Evolutionary conservation across 805 yeast species (phyloP).

Genomic region (Phaffomyces antillensis): DNA sequence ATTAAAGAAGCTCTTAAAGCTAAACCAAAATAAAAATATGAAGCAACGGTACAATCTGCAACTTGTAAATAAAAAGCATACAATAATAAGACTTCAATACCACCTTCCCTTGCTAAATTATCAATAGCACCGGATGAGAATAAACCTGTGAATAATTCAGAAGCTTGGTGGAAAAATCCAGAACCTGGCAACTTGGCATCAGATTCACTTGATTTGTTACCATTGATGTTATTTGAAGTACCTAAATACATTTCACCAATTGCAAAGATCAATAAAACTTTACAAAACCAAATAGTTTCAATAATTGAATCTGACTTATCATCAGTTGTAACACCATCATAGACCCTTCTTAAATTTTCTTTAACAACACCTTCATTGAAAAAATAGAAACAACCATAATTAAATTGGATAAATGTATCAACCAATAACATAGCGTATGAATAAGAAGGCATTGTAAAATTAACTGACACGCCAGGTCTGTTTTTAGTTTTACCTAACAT

Average conservation of each 20-base stretch:
- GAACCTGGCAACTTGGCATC: slow-evolving; percentile 63
- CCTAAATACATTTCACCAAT: slow-evolving; percentile 81
- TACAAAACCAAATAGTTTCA: slow-evolving; percentile 79
- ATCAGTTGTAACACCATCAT: slow-evolving; percentile 34
- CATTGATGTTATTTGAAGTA: slow-evolving; percentile 58
- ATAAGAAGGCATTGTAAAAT: slow-evolving; percentile 68
- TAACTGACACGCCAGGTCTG: slow-evolving; percentile 60
- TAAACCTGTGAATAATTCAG: slow-evolving; percentile 69
- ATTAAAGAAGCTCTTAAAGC: slow-evolving; percentile 68
- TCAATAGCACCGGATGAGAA: slow-evolving; percentile 78
- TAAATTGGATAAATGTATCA: slow-evolving; percentile 70
- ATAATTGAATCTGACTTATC: slow-evolving; percentile 44
- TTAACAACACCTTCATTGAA: slow-evolving; percentile 78
- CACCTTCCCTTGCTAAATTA: slow-evolving; percentile 71
- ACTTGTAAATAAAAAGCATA: slow-evolving; percentile 79
- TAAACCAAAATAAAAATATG: slow-evolving; percentile 72
- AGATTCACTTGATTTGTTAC: slow-evolving; percentile 25
- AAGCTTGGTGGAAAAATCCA: slow-evolving; percentile 70
- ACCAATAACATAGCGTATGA: slow-evolving; percentile 69
- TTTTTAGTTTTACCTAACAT: slow-evolving; percentile 62
- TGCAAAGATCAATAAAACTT: slow-evolving; percentile 64
- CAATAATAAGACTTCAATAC: slow-evolving; percentile 64
- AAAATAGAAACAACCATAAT: slow-evolving; percentile 80
- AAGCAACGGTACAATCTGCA: slow-evolving; percentile 77
- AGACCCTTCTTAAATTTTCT: slow-evolving; percentile 54